A percentile compares a stretch with the other conserved stretches of the same genome.
These are phyloP conservation scores for Fusarium incarnatum DNA, from an alignment of 2,329 filamentous ascomycete species.

Conservation along the genomic window DNA sequence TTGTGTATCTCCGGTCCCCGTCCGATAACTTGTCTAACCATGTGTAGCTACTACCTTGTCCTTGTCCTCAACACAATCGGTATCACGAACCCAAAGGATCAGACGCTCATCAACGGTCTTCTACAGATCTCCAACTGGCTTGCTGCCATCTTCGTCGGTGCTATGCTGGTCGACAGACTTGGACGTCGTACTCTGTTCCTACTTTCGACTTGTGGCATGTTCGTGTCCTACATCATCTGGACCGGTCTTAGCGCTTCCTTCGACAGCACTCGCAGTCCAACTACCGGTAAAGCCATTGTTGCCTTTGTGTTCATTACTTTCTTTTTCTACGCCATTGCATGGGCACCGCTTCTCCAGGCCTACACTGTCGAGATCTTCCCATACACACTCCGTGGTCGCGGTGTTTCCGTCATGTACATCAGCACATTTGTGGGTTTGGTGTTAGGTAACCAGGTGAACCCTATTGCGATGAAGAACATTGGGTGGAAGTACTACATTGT, in stretches of 20 bases:
- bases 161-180: constrained; percentile 54
- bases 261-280: constrained; percentile 30
- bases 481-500: constrained; percentile 57
- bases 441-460: constrained; percentile 56
- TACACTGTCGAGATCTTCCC: constrained; percentile 48
- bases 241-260: constrained; percentile 46
- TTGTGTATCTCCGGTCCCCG: not conserved
- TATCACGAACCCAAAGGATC: constrained; percentile 53
- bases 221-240: constrained; percentile 51
- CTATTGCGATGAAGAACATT: constrained; percentile 53
- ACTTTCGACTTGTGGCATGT: constrained; percentile 53
- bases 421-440: constrained; percentile 39
- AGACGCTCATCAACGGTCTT: constrained; percentile 44
- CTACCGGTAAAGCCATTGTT: constrained; percentile 48
- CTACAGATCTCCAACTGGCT: constrained; percentile 55
- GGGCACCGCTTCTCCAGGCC: constrained; percentile 49
- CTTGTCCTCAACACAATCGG: constrained; percentile 55
- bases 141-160: constrained; percentile 52
- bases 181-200: constrained; percentile 56
- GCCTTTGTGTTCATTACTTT: constrained; percentile 56
- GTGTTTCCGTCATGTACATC: constrained; percentile 38
- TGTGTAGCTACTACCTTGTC: constrained; percentile 51
- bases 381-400: constrained; percentile 38
- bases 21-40: not conserved
- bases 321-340: constrained; percentile 53